phyloP scores from a whole-genome alignment of 2,329 filamentous ascomycete genomes.

The Parasarocladium wereldwijsianum region DNA sequence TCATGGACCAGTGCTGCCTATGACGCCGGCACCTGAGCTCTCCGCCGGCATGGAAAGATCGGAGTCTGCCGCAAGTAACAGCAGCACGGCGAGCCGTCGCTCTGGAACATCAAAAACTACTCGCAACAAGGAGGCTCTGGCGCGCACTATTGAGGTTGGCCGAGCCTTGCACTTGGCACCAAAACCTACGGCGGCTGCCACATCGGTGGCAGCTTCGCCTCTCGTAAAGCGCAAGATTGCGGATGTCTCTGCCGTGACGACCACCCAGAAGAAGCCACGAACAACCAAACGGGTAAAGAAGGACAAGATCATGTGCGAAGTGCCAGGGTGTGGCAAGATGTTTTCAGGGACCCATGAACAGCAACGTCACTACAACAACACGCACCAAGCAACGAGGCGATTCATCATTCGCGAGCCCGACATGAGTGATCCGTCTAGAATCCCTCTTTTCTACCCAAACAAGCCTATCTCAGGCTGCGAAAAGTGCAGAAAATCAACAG shows the following conservation, averaged over 20 bases:
- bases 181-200: conserved; percentile 20
- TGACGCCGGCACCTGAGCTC: too few species aligned
- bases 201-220: conserved; percentile 5
- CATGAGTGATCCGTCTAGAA: conserved; percentile 16
- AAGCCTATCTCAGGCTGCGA: conserved; percentile 69
- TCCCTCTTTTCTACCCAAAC: conserved; percentile 29
- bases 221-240: conserved; percentile 26
- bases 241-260: conserved; percentile 23
- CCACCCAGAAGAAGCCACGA: conserved; percentile 48
- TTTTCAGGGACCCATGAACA: conserved; percentile 77
- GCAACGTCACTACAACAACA: conserved; percentile 47
- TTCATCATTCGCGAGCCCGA: conserved; percentile 47
- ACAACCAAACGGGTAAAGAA: conserved; percentile 57
- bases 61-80: conserved; percentile 27
- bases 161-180: conserved; percentile 25
- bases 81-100: conserved; percentile 23
- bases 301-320: conserved; percentile 53
- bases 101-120: conserved; percentile 28
- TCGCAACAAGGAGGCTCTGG: conserved; percentile 32
- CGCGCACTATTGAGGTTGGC: conserved; percentile 29
- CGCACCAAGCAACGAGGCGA: conserved; percentile 51
- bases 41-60: conserved; percentile 32
- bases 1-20: too few species aligned
- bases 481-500: conserved; percentile 60
- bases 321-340: conserved; percentile 59